phyloP scores from a whole-genome alignment of 768 basidiomycete genomes.

The Lepiota subincarnata region DNA sequence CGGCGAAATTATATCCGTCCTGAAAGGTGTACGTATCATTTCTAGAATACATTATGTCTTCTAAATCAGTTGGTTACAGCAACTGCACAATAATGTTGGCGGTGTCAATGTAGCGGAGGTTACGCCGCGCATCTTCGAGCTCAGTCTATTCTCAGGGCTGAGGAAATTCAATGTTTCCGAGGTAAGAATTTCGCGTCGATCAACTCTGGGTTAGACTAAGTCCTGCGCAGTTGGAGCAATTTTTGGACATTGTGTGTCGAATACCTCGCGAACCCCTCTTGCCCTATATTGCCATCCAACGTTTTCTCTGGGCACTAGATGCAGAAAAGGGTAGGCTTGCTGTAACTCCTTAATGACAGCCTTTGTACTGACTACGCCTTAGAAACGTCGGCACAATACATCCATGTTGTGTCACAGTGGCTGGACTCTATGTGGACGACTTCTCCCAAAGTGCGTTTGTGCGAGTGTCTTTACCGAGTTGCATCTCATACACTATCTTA shows the following conservation, averaged over 20 bases:
- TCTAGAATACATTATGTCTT: too few species aligned
- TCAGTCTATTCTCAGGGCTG: neutral
- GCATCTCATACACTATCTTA: neutral
- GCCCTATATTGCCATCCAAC: conserved; percentile 51
- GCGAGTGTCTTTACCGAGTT: neutral
- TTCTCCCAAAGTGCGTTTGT: neutral
- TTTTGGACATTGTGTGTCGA: conserved; percentile 1
- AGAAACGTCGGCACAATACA: conserved; percentile 3
- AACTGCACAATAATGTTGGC: conserved; percentile 1
- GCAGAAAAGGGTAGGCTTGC: conserved; percentile 34
- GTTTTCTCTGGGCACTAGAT: conserved; percentile 49
- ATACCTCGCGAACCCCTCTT: conserved; percentile 29
- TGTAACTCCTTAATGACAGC: neutral
- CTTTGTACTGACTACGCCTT: neutral
- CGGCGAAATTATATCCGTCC: conserved; percentile 12
- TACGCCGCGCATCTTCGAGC: neutral
- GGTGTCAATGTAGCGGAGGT: conserved; percentile 15
- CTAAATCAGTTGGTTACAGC: neutral
- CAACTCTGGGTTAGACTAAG: neutral
- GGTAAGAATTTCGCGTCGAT: neutral
- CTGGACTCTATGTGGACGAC: conserved; percentile 5
- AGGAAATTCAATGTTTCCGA: neutral
- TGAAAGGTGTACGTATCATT: conserved; percentile 17
- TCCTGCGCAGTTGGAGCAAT: conserved; percentile 2
- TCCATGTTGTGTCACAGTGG: conserved; percentile 6